Evolutionary conservation across 208 protist species (phyloP), one percentile per base, ranked within the genome.

Genomic region (Leishmania guyanensis): DNA sequence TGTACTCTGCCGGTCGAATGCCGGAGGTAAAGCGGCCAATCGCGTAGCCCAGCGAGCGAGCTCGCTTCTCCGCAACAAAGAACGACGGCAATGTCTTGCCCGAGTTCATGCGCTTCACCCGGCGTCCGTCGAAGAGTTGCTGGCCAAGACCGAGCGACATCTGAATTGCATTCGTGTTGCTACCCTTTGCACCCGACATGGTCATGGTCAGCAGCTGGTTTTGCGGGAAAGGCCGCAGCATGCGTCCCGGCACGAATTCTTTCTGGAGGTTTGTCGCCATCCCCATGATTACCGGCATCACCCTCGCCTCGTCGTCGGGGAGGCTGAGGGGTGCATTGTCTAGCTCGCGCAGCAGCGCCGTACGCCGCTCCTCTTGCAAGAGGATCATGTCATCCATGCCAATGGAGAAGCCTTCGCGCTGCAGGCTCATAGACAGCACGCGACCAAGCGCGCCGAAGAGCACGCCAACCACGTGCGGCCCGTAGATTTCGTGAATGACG

Each of bases 191-290:
- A 85, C 99, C 99, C 26, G 99, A 99, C 58, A 94, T 86, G 51
- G 99, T 99, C 99, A 99, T 99, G 64, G 99, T 84, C 5, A 98
- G 91, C 71, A 99, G 95, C 86, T 98, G 97, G 90, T 99, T 99
- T 0, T 87, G 56, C 17, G 99, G 99, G 86, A 99, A 99, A 8
- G 91, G 89, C 51, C 96, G 94, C 33, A 93, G 72, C 92, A 98
- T 95, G 56, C 94, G 91, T 20, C 88, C 91, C 1, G 95, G 95
- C 69, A 98, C 92, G 81, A 98, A 95, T 85, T 96, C 92, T 78
- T 95, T 93, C 85, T 97, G 95, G 43, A 98, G 82, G 80, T 92
- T 83, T 46, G 93, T 95, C 48, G 94, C 86, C 85, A 93, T 80
- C 14, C 89, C 77, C 91, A 95, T 97, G 62, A 98, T 92, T 64